Base-by-base conservation (phyloP, 805 yeast genomes). In the Candida sonorensis region DNA sequence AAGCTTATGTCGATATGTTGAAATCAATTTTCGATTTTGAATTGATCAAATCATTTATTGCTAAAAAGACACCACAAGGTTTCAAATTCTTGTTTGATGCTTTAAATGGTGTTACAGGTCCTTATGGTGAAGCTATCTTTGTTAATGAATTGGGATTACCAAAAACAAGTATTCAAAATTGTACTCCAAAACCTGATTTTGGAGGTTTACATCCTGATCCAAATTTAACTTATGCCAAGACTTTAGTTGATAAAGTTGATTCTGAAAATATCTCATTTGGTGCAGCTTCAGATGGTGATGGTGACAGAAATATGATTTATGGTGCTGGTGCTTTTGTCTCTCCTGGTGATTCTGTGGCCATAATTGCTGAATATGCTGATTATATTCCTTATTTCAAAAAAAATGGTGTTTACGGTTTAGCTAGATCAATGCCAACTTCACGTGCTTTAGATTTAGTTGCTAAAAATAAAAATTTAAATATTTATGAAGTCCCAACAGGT, bases 171-270 rank as follows among this genome's bases (percentile, higher is more conserved):
- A 67, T 92, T 37, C 97, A 90, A 62, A 87, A 90, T 62, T 80
- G 63, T 50, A 57, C 46, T 12, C 95, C 97, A 20, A 58, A 70
- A 53, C 87, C 90, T 12, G 98, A 90, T 59, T 90, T 90, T 52
- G 98, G 98, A 41, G 98, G 98, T 1, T 67, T 87, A 46, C 98
- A 90, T 58, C 98, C 98, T 14, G 98, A 90, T 62, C 98, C 98
- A 44, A 90, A 90, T 64, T 72, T 90, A 58, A 88, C 97, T 10
- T 90, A 92, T 54, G 98, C 97, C 9, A 75, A 71, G 38, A 77
- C 95, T 13, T 68, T 90, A 42, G 98, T 90, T 14, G 81, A 75
- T 21, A 71, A 72, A 42, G 98, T 90, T n/a, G 97, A 92, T 52
- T 53, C 59, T 14, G 82, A 82, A 37, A 63, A 75, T 37, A 83